These are phyloP conservation scores for Botrytis medusae DNA, from an alignment of 2,329 filamentous ascomycete genomes.

Conservation along the genomic window DNA sequence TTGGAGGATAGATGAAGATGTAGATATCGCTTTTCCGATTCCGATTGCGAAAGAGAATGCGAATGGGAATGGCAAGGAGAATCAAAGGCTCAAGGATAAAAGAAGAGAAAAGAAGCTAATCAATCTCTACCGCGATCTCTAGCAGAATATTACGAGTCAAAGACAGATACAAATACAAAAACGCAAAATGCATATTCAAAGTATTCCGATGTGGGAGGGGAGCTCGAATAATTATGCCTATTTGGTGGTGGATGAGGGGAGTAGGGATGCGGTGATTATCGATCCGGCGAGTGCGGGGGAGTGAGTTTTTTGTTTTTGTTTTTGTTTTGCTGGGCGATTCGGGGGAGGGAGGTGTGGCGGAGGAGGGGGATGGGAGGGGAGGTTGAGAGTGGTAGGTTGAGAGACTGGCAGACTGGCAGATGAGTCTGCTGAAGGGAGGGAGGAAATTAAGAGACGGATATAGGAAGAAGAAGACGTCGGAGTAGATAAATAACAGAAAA, in stretches of 20 bases:
- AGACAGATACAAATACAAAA: background rate
- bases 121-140: background rate
- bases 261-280: constrained; percentile 74
- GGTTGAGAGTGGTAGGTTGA: background rate
- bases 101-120: background rate
- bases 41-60: background rate
- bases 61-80: too few relatives aligned
- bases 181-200: constrained; percentile 73
- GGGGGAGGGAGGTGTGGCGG: background rate
- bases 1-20: background rate
- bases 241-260: constrained; percentile 74
- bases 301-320: constrained; percentile 48
- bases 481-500: background rate
- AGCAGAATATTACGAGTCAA: background rate
- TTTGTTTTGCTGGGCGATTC: too few relatives aligned
- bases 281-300: constrained; percentile 78
- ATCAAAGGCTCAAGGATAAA: too few relatives aligned
- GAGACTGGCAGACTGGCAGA: constrained; percentile 12
- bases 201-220: constrained; percentile 86
- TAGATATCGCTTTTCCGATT: too few relatives aligned
- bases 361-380: background rate
- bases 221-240: constrained; percentile 83
- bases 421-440: background rate
- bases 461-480: background rate
- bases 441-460: background rate